Percentiles rank a stretch among this genome's conserved stretches.
These are phyloP conservation scores for Cladophialophora yegresii DNA, from an alignment of 2,329 filamentous ascomycete genomes.

Conservation along the genomic window DNA sequence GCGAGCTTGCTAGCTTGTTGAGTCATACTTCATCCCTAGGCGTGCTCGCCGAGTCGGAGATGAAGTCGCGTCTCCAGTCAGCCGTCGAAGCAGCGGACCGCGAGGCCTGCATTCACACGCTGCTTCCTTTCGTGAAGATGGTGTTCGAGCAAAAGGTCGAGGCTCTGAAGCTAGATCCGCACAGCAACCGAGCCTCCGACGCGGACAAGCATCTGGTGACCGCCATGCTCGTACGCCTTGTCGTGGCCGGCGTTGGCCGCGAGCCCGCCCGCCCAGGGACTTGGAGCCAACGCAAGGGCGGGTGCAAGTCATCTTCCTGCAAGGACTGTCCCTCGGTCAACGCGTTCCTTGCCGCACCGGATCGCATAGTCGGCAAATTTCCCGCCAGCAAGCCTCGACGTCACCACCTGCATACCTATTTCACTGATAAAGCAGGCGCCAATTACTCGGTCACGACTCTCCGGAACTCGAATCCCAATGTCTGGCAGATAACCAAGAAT, in stretches of 20 bases:
- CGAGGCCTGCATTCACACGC: constrained; percentile 2
- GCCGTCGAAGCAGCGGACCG: constrained; percentile 2
- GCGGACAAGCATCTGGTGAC: constrained; percentile 5
- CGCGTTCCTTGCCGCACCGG: constrained; percentile 7
- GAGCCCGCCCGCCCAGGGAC: neutral
- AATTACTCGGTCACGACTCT: constrained; percentile 14
- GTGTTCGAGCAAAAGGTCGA: constrained; percentile 15
- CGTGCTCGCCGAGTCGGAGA: constrained; percentile 7
- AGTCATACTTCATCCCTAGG: neutral
- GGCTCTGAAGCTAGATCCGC: constrained; percentile 1
- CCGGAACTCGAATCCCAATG: constrained; percentile 8
- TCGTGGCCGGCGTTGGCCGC: constrained; percentile 7
- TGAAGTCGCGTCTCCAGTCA: neutral
- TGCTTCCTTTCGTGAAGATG: constrained; percentile 16
- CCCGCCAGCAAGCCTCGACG: constrained; percentile 5
- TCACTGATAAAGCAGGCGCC: neutral
- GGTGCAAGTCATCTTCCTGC: constrained; percentile 3
- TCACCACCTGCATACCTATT: constrained; percentile 5
- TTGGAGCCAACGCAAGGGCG: constrained; percentile 5
- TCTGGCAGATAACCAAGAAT: constrained; percentile 20
- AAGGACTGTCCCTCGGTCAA: constrained; percentile 14
- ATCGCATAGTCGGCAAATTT: constrained; percentile 7
- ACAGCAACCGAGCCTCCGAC: neutral
- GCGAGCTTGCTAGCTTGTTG: constrained; percentile 13
- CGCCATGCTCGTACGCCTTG: neutral